Base-by-base conservation (phyloP, 1,139 yeast genomes). In the Suhomyces coccinellae region DNA sequence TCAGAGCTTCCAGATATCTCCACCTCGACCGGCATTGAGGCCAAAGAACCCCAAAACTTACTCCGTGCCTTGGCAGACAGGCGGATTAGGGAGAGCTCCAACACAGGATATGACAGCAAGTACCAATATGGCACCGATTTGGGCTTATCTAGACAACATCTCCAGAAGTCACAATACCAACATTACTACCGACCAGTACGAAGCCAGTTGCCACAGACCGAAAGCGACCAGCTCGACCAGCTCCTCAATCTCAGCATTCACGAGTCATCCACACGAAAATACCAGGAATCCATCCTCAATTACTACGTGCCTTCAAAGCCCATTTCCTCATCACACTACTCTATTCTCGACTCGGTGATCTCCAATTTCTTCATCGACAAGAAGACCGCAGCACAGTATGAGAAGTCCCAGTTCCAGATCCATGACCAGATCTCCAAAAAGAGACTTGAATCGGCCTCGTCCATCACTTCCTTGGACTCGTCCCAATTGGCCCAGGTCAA, bases 401-500 rank as follows among this genome's bases (percentile, higher is more conserved):
- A 45, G 16, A 42, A 39, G n/a, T 33, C 40, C 14, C 53, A 45
- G 15, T 29, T 40, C 3, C 48, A 45, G 12, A 14, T 48, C 13
- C 45, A 50, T 14, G 44, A 43, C 3, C 33, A 36, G 11, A 36
- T 52, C 3, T 41, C 51, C 13, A 44, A 46, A 26, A 40, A 44
- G 7, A 44, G 54, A 10, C 31, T 40, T 5, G 35, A 38, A 17
- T 41, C 49, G 4, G 17, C 42, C 6, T 51, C 56, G 5, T 44
- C 42, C 24, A 43, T 52, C 22, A 37, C 39, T 1, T 47, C 53
- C 1, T 47, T 54, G 26, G 26, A 24, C n/a, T 13, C 44, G 1
- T 39, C 46, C 3, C 62, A 58, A 50, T 47, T 61, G 10, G 27
- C 52, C 1, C 48, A 55, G 34, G 69, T 73, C 0, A 45, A 52